Evolutionary conservation across 306 rosid species (phyloP), one percentile per base, ranked within the genome.

Genomic region (Casuarina cunninghamiana): DNA sequence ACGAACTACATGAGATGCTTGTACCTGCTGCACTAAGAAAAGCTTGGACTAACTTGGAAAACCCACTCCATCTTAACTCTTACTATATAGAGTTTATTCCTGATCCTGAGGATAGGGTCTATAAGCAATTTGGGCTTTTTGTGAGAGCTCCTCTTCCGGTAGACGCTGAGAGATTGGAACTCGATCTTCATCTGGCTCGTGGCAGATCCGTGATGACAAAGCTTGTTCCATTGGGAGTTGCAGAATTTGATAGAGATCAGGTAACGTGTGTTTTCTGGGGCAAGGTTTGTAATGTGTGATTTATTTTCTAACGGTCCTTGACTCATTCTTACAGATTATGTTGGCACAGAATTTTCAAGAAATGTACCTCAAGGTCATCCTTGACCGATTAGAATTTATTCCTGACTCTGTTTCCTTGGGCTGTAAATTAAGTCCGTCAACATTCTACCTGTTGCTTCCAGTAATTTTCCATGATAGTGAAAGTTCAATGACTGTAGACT

Each of bases 111-210:
- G 98, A 95, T 78, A 93, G 98, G 84, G 77, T 39, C 79, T 95
- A 95, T 77, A 92, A 80, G 81, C 83, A 81, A 45, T 95, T 92
- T 84, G 93, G 98, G 75, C 79, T 95, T 54, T 95, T 89, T 80
- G 75, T 92, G 78, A 87, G 85, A 87, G 81, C 84, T 53, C 61
- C 71, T 78, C 92, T 95, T 65, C 97, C 98, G 39, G 44, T 63
- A 71, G 98, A 92, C 86, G 97, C 97, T 69, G 96, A 83, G 86
- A 77, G 79, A 81, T 81, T 95, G 90, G 89, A 89, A 86, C 77
- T 95, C 75, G 90, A 91, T 82, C 98, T 95, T 81, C 97, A 92
- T 84, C 96, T 95, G 65, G 89, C 97, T 81, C 98, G 60, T 83
- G 75, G 97, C 70, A 90, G 98, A 89, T 86, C 92, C 73, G 97